Percentiles rank a stretch among this genome's conserved stretches.
These are phyloP conservation scores for Acarospora socialis DNA, from an alignment of 2,329 filamentous ascomycete genomes.

Conservation along the genomic window DNA sequence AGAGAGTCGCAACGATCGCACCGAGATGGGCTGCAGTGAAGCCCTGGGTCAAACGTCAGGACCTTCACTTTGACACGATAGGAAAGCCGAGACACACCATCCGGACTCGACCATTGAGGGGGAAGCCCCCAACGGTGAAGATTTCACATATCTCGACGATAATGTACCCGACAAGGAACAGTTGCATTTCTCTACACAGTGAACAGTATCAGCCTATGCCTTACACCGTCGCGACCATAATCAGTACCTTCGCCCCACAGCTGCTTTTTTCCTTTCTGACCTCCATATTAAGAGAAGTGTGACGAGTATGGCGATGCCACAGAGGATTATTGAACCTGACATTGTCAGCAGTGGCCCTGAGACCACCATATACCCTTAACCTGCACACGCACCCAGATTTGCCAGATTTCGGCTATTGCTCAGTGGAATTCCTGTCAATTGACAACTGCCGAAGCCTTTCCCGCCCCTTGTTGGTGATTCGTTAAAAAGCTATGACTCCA, in stretches of 20 bases:
- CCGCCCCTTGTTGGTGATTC: neutral
- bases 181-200: conserved; percentile 73
- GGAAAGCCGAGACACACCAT: conserved; percentile 42
- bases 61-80: neutral
- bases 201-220: conserved; percentile 1
- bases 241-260: conserved; percentile 71
- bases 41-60: conserved; percentile 35
- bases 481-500: conserved; percentile 43
- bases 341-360: conserved; percentile 18
- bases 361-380: conserved; percentile 1
- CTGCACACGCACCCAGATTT: conserved; percentile 56
- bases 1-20: conserved; percentile 72
- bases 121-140: conserved; percentile 85
- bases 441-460: conserved; percentile 52
- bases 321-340: conserved; percentile 73
- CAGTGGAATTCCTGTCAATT: conserved; percentile 60
- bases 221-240: conserved; percentile 1
- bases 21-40: conserved; percentile 87
- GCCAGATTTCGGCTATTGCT: conserved; percentile 52
- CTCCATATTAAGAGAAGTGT: conserved; percentile 56
- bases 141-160: conserved; percentile 89
- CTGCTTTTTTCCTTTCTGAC: conserved; percentile 82
- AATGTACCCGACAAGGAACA: conserved; percentile 78
- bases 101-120: conserved; percentile 54
- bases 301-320: conserved; percentile 58